Conservation (phyloP, 2,329 filamentous ascomycete species). For the Diaporthe eres region DNA sequence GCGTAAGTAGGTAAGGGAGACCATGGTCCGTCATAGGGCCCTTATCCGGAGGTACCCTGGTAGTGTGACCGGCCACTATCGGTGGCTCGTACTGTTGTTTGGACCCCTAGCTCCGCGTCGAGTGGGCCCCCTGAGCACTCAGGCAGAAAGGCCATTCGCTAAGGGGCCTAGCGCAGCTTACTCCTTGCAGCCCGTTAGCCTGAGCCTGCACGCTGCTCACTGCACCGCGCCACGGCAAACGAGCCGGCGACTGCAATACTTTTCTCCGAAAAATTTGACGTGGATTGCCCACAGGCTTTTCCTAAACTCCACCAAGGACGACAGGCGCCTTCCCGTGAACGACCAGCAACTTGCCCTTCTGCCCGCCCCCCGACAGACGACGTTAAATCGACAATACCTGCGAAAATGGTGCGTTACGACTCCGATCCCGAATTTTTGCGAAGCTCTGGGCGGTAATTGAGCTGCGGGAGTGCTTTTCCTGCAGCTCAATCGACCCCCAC, state of each 20-base stretch:
- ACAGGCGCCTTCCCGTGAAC: constrained; percentile 37
- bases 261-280: constrained; percentile 24
- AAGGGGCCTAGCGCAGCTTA: neutral
- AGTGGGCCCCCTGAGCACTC: neutral
- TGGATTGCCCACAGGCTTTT: constrained; percentile 10
- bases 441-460: constrained; percentile 4
- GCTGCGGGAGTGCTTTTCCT: constrained; percentile 15
- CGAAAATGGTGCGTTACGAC: constrained; percentile 42
- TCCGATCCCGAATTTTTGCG: constrained; percentile 30
- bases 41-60: constrained; percentile 8
- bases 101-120: neutral
- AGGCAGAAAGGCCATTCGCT: neutral
- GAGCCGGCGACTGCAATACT: constrained; percentile 12
- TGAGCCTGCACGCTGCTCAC: neutral
- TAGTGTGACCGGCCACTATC: neutral
- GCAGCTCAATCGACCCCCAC: constrained; percentile 14
- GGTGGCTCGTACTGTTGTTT: constrained; percentile 2
- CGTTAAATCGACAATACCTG: constrained; percentile 40
- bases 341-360: constrained; percentile 37
- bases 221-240: neutral
- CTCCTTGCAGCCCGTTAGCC: neutral
- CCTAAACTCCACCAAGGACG: constrained; percentile 39
- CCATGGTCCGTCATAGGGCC: neutral
- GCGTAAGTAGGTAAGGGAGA: neutral
- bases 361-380: constrained; percentile 42